Percentiles rank a stretch among this genome's conserved stretches.
Conservation (phyloP, 1,139 yeast genomes). For the Ogataea hybrid region DNA sequence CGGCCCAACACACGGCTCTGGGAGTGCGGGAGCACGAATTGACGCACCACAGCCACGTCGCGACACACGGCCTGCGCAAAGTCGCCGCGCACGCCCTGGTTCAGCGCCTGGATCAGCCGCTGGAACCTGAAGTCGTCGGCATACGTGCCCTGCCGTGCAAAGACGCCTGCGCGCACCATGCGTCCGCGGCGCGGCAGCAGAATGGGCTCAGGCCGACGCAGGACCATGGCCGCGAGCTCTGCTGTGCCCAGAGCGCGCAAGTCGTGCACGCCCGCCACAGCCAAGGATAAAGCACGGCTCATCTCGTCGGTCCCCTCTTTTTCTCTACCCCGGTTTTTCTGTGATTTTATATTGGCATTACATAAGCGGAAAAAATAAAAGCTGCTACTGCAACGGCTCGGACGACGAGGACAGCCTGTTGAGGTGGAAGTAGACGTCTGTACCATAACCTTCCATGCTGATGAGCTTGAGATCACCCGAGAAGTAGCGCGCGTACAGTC, state of each 20-base stretch:
- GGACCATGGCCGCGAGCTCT: background rate
- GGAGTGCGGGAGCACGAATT: background rate
- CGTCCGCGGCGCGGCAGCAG: constrained; percentile 2
- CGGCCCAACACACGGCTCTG: background rate
- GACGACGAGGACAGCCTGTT: constrained; percentile 52
- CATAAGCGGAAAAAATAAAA: constrained; percentile 1
- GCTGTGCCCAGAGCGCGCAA: background rate
- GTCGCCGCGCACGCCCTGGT: background rate
- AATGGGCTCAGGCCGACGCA: constrained; percentile 2
- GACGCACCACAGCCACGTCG: background rate
- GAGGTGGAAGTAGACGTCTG: constrained; percentile 85
- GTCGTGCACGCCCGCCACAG: background rate
- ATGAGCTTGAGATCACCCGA: constrained; percentile 88
- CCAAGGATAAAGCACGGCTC: background rate
- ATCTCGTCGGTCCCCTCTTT: background rate
- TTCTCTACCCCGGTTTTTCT: constrained; percentile 2
- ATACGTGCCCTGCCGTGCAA: background rate
- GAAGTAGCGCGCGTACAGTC: constrained; percentile 85
- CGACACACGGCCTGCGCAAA: background rate
- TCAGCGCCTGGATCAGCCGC: background rate
- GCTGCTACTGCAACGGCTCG: constrained; percentile 42
- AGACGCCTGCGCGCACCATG: background rate
- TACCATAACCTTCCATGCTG: constrained; percentile 93
- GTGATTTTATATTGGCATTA: background rate
- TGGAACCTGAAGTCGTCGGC: background rate